phyloP scores from a whole-genome alignment of 768 basidiomycete species.

The Auricularia auricula-judae region DNA sequence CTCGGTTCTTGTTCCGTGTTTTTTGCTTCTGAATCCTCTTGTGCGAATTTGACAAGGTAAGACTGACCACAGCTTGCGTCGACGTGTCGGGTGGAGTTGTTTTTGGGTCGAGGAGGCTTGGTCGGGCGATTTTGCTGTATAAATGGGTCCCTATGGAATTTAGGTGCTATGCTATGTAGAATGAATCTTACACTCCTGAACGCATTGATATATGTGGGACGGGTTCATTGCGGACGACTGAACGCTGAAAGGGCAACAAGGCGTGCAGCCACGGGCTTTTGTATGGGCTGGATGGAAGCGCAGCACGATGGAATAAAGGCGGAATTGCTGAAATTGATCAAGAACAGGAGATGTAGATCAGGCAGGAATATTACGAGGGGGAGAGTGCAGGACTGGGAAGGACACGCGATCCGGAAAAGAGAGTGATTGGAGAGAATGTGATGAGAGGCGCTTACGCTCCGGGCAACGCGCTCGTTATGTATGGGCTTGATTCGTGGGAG shows the following conservation, averaged over 20 bases:
- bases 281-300: too few relatives aligned
- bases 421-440: background rate
- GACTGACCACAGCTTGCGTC: background rate
- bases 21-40: background rate
- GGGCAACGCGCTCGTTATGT: background rate
- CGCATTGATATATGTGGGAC: background rate
- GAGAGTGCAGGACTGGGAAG: background rate
- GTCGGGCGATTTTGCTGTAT: background rate
- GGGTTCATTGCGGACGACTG: background rate
- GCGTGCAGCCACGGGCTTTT: too few relatives aligned
- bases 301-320: background rate
- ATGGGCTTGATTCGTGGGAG: background rate
- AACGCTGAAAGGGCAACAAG: too few relatives aligned
- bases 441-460: background rate
- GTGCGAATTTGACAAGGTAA: background rate
- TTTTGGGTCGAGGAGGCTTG: background rate
- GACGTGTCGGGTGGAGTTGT: background rate
- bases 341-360: background rate
- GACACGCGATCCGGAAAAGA: background rate
- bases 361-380: background rate
- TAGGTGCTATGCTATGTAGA: background rate
- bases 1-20: background rate
- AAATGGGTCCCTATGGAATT: background rate
- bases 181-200: background rate
- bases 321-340: background rate